Base-by-base conservation (phyloP, 176 grass and related monocot species). In the Avena eriantha region DNA sequence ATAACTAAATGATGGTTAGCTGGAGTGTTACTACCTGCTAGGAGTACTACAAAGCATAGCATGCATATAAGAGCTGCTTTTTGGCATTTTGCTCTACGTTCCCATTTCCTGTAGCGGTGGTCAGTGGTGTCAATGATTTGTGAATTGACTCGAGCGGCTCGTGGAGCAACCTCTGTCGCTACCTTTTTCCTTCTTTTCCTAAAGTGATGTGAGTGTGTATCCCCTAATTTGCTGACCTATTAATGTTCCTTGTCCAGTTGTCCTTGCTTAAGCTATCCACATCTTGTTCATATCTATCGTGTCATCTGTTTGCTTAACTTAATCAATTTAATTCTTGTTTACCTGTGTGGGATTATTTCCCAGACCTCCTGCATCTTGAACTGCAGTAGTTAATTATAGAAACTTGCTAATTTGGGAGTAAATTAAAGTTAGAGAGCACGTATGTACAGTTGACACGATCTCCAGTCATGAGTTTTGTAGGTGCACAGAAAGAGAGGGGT, bases 1-100 rank as follows among this genome's bases (percentile, higher is more conserved):
- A 49, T 63, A 49, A 75, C 29, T 34, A 39, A 54, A 54, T 66
- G 53, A 85, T 54, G 72, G 29, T 49, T 85, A 66, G 17, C 19
- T 77, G 5, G 9, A 85, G 29, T 50, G 10, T 12, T 64, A 50
- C 43, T 46, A 46, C 43, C 8, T 39, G 4, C 18, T 8, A 35
- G 4, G 13, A 14, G 36, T 50, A n/a, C 41, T 34, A 13, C 2
- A 23, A 59, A 22, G 51, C 75, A 56, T 4, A 49, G 39, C 68
- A 68, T 57, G 76, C 46, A 84, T 76, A 48, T 18, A 60, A 76
- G 36, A 21, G 26, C 19, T 51, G 60, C 9, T 53, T 84, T 88
- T 91, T 88, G 82, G 82, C 82, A 81, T 88, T 91, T 88, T 91
- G 86, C 77, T 61, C n/a, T 49, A 55, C 53, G 43, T 63, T 85